Base-by-base conservation (phyloP, 163 green algal genomes). In the Trebouxiophyceae sp. region DNA sequence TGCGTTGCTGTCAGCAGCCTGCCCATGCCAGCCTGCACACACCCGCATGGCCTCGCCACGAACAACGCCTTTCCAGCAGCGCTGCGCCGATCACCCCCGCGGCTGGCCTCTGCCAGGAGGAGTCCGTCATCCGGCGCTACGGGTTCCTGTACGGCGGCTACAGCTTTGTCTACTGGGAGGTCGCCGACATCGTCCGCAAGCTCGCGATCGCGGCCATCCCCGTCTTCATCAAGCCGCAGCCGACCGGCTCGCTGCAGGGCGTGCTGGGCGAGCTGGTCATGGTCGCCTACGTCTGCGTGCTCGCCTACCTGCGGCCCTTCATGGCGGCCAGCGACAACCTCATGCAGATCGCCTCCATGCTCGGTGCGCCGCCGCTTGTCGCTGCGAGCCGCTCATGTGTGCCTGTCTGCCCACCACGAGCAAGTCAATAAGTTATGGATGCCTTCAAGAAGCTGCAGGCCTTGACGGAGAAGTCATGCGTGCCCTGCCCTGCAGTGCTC, bases 141-240 rank as follows among this genome's bases (percentile, higher is more conserved):
- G 77, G 74, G 1, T 82, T 82, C 61, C 58, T 84, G 33, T 84
- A 84, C 68, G 50, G 45, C 20, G 75, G 68, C 30, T 82, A 84
- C 64, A 22, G 23, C 20, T 33, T 73, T 2, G 46, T 55, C 24
- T 81, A 72, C 65, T 84, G 70, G 70, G 74, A 84, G 27, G 69
- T 65, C 2, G 55, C 57, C 1, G 73, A 84, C 7, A 81, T 76
- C 62, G 24, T 82, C 28, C 69, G 77, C 54, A 84, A 78, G 70
- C 69, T 84, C 23, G 30, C 60, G 16, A 67, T 84, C n/a, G 67
- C 66, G 6, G 64, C 69, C 47, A 77, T 84, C 23, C 77, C 77
- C 27, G 77, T 81, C 2, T 81, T 84, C 50, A 65, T 84, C 28
- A 30, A 60, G 0, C 22, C 67, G 16, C 72, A 82, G 34, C 45